Percentiles rank a stretch among this genome's conserved stretches.
phyloP scores from a whole-genome alignment of 2,329 filamentous ascomycete species.

The Aspergillus sp. region DNA sequence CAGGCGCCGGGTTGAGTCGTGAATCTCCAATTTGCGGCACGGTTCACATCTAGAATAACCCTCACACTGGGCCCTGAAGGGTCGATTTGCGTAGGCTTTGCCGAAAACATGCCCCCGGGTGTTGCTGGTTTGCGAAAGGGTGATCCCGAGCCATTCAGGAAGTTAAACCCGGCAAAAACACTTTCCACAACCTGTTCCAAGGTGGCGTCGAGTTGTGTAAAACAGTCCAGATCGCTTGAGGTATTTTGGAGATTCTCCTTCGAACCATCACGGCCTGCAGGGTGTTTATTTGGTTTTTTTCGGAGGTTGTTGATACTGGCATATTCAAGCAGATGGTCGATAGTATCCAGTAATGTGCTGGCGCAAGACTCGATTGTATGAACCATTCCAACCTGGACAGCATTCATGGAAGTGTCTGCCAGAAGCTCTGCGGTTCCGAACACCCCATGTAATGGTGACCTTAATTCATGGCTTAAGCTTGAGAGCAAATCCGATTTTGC shows the following conservation, averaged over 20 bases:
- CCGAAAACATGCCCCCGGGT: not conserved
- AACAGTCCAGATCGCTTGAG: constrained; percentile 3
- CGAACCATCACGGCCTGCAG: not conserved
- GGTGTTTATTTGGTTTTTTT: not conserved
- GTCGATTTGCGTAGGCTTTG: not conserved
- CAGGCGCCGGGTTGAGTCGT: constrained; percentile 7
- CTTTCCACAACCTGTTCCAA: constrained; percentile 15
- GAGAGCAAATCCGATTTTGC: constrained; percentile 30
- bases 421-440: constrained; percentile 29
- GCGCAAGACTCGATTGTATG: constrained; percentile 37
- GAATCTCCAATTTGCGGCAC: constrained; percentile 6
- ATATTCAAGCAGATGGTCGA: constrained; percentile 34
- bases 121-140: not conserved
- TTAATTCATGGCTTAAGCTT: constrained; percentile 31
- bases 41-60: constrained; percentile 10
- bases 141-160: not conserved
- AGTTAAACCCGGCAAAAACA: constrained; percentile 12
- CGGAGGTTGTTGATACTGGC: constrained; percentile 21
- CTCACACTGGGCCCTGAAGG: constrained; percentile 1
- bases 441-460: constrained; percentile 33
- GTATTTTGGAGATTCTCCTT: not conserved
- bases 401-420: constrained; percentile 21
- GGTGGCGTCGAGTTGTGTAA: constrained; percentile 5
- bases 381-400: constrained; percentile 25
- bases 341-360: constrained; percentile 38